Conservation (phyloP, 78 protist genomes). For the Reticulomyxa filosa region DNA sequence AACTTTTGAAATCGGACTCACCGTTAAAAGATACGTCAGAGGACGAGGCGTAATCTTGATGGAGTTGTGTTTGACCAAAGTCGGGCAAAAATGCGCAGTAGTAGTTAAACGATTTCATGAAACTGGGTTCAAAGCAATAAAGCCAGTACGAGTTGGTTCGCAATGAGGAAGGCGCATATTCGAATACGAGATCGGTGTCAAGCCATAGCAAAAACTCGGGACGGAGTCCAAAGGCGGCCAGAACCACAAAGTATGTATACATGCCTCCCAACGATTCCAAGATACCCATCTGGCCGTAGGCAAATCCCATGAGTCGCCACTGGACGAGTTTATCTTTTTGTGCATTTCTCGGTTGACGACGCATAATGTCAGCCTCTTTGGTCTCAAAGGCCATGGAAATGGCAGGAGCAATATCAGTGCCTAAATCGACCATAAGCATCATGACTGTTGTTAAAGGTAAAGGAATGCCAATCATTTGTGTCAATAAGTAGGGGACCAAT, state of each 20-base stretch:
- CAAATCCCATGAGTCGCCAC: neutral
- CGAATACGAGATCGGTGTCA: too few relatives aligned
- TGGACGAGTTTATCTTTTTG: too few relatives aligned
- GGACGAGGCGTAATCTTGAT: too few relatives aligned
- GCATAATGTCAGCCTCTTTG: constrained; percentile 60
- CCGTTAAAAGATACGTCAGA: too few relatives aligned
- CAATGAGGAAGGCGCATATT: too few relatives aligned
- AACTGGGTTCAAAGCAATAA: too few relatives aligned
- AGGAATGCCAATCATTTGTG: constrained; percentile 57
- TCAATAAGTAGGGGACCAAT: constrained; percentile 58
- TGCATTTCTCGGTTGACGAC: constrained; percentile 55
- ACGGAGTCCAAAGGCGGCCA: constrained; percentile 28
- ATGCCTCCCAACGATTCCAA: constrained; percentile 53
- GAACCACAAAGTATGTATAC: constrained; percentile 24
- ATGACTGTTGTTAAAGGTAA: constrained; percentile 50
- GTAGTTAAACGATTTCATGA: too few relatives aligned
- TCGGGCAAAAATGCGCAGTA: too few relatives aligned
- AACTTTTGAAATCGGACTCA: too few relatives aligned
- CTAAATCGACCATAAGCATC: constrained; percentile 68
- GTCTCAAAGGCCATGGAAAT: constrained; percentile 53
- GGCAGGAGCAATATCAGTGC: constrained; percentile 80
- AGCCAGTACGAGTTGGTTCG: too few relatives aligned
- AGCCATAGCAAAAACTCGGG: neutral
- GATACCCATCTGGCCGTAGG: constrained; percentile 10
- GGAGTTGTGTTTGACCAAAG: too few relatives aligned